Base-by-base conservation (phyloP, 768 basidiomycete genomes). In the Zangia roseola region DNA sequence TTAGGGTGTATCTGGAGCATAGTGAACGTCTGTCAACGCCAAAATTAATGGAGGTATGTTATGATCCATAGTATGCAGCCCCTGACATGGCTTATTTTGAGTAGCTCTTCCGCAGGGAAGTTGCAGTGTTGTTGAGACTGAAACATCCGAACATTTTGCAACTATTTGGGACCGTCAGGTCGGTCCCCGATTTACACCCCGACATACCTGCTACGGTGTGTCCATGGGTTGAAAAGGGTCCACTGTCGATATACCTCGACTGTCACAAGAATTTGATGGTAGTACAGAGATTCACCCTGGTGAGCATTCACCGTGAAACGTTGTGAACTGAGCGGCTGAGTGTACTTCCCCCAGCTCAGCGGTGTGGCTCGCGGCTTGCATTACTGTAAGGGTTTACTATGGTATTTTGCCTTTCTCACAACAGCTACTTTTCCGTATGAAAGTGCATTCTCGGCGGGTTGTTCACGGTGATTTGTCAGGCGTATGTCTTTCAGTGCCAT, bases 141-240 rank as follows among this genome's bases (percentile, higher is more conserved):
- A 8, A 31, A 20, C 45, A 46, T 21, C 19, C 37, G 2, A 39
- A 46, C 10, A 20, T 46, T 31, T 23, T 39, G 20, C 45, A 25
- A 10, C 20, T 30, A 16, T 17, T 39, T 5, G 37, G 37, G 21
- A 46, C 28, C 4, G 14, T 45, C n/a, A 36, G n/a, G 5, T n/a
- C n/a, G n/a, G 45, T 39, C 16, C 6, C 17, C 17, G 4, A 6
- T 10, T 23, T 17, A 16, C 14, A 24, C 14, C 16, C 45, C 5
- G 25, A 23, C 10, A 26, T 46, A 39, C 45, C 45, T 16, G 45
- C 45, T 4, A 31, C 39, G 45, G 45, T 46, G 10, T 46, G 37
- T 30, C 45, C 45, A 16, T 46, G 45, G 45, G 14, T 28, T 12
- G 37, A 39, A 31, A 21, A 30, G 6, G 36, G 37, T 31, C 21